These are phyloP conservation scores for Ophiostoma ips DNA, from an alignment of 2,329 filamentous ascomycete genomes.

Conservation along the genomic window DNA sequence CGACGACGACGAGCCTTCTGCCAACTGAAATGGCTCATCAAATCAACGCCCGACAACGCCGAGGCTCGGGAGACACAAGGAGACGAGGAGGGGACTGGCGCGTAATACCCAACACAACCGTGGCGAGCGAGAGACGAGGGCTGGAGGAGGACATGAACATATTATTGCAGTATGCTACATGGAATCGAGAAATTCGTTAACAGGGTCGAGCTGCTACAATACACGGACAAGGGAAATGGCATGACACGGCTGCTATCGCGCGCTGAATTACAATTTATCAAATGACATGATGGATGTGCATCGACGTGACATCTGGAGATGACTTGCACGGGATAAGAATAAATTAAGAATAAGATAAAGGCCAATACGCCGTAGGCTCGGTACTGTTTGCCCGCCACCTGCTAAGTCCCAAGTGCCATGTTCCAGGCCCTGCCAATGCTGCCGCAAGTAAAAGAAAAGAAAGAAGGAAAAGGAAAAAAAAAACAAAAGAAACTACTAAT, in stretches of 20 bases:
- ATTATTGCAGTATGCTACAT: not conserved
- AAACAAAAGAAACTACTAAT: not conserved
- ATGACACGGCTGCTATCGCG: no score
- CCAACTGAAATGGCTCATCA: conserved; percentile 2
- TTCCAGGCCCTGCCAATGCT: not conserved
- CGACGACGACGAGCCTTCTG: conserved; percentile 56
- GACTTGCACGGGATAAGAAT: no score
- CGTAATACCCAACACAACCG: conserved; percentile 6
- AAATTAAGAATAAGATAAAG: not conserved
- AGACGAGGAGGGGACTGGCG: not conserved
- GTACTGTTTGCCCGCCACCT: not conserved
- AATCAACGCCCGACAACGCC: no score
- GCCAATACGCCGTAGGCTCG: not conserved
- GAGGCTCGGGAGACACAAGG: not conserved
- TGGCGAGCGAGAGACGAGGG: not conserved
- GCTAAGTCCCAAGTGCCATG: not conserved
- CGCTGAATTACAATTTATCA: no score
- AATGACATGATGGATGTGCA: no score
- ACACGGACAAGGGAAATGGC: no score
- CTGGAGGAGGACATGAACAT: not conserved
- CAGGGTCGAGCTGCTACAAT: no score
- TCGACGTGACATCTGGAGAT: no score
- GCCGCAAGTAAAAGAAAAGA: not conserved
- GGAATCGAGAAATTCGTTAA: not conserved
- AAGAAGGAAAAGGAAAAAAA: not conserved